A percentile compares a stretch with the other conserved stretches of the same genome.
phyloP scores from a whole-genome alignment of 192 early-diverging fungal genomes.

The Irineochytrium annulatum region DNA sequence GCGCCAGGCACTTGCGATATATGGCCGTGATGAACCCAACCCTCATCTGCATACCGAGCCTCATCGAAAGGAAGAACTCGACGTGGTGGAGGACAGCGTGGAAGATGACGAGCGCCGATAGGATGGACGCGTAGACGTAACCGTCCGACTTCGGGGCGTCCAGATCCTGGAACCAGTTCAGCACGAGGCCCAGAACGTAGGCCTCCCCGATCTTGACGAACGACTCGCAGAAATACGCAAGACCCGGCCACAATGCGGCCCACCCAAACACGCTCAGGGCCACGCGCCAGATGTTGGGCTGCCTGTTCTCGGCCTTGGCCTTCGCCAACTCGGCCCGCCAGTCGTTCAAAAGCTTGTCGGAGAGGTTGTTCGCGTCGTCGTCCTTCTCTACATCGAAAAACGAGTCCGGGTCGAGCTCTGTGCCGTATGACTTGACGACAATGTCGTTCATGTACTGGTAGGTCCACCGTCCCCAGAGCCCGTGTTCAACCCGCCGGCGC shows the following conservation, averaged over 20 bases:
- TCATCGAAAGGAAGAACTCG: slow-evolving; percentile 36
- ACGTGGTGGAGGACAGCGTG: slow-evolving; percentile 34
- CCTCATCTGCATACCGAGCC: slow-evolving; percentile 45
- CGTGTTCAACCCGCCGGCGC: no score
- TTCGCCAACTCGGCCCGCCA: slow-evolving; percentile 24
- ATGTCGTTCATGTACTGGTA: neutral
- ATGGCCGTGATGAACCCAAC: slow-evolving; percentile 43
- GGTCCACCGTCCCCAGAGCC: no score
- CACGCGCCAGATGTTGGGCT: slow-evolving; percentile 26
- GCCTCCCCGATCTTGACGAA: slow-evolving; percentile 35
- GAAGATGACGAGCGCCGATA: slow-evolving; percentile 18
- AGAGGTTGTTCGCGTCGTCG: slow-evolving; percentile 31
- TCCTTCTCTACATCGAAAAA: no score
- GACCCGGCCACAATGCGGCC: slow-evolving; percentile 15
- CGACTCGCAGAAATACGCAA: slow-evolving; percentile 31
- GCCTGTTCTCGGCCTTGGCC: neutral
- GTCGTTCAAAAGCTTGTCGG: slow-evolving; percentile 20
- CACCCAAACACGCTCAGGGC: slow-evolving; percentile 29
- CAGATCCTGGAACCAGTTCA: slow-evolving; percentile 46
- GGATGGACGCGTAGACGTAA: slow-evolving; percentile 18
- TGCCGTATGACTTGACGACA: neutral
- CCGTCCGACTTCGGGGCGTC: slow-evolving; percentile 14
- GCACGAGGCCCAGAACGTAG: slow-evolving; percentile 32
- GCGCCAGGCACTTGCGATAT: slow-evolving; percentile 40
- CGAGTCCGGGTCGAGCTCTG: neutral